A percentile compares a stretch with the other conserved stretches of the same genome.
Conservation (phyloP, 1,284 basidiomycete species). For the Pisolithus thermaeus region DNA sequence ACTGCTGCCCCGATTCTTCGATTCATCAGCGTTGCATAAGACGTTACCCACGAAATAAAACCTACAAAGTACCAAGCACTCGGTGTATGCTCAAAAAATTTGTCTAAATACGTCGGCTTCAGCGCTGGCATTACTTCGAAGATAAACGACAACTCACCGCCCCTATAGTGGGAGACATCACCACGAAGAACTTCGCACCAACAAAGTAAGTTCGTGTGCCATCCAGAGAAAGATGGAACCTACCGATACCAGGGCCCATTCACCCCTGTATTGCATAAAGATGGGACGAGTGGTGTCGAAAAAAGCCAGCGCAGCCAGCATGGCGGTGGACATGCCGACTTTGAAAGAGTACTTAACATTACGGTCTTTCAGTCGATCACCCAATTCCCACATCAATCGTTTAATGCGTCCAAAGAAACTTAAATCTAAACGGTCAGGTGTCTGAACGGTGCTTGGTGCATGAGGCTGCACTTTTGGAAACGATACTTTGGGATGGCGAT, state of each 20-base stretch:
- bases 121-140: conserved; percentile 5
- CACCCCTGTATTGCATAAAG: conserved; percentile 80
- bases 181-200: conserved; percentile 67
- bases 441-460: conserved; percentile 80
- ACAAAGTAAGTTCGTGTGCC: conserved; percentile 7
- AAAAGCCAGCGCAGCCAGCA: conserved; percentile 84
- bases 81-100: conserved; percentile 78
- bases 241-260: conserved; percentile 93
- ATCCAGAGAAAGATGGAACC: conserved; percentile 18
- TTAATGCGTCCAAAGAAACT: conserved; percentile 55
- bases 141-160: conserved; percentile 45
- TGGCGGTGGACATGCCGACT: conserved; percentile 73
- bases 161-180: conserved; percentile 85
- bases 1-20: conserved; percentile 71
- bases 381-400: conserved; percentile 71
- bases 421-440: conserved; percentile 59
- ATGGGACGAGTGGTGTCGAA: conserved; percentile 70
- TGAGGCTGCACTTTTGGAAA: conserved; percentile 84
- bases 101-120: conserved; percentile 46
- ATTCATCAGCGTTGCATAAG: conserved; percentile 6
- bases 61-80: conserved; percentile 77
- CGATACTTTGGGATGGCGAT: conserved; percentile 54
- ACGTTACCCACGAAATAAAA: conserved; percentile 6
- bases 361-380: conserved; percentile 63
- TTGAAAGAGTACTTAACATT: conserved; percentile 89